phyloP scores from a whole-genome alignment of 768 basidiomycete species.

The Tricholoma hemisulphureum region DNA sequence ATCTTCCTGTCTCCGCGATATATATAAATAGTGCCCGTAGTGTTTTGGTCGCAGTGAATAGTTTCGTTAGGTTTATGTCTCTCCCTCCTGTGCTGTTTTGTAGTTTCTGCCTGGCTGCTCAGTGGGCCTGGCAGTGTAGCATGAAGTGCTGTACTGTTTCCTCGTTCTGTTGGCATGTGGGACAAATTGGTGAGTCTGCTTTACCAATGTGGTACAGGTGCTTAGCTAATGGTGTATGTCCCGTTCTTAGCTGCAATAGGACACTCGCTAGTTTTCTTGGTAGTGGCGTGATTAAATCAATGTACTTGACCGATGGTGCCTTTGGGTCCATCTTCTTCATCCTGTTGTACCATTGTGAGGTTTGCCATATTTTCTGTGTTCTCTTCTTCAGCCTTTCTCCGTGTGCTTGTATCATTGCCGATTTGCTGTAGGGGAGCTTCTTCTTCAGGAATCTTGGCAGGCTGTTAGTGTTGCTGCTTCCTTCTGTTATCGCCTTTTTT shows the following conservation, averaged over 20 bases:
- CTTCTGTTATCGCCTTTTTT: no score
- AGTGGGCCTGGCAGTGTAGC: no score
- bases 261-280: constrained; percentile 12
- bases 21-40: neutral
- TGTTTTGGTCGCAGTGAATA: neutral
- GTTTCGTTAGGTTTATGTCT: no score
- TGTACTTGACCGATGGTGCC: constrained; percentile 16
- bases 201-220: constrained; percentile 26
- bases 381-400: neutral
- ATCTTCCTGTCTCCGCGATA: neutral
- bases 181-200: constrained; percentile 16
- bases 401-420: constrained; percentile 5
- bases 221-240: no score
- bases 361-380: neutral
- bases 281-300: constrained; percentile 6
- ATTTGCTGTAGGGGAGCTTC: neutral
- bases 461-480: neutral
- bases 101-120: no score
- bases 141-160: no score
- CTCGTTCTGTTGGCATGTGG: no score
- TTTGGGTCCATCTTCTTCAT: no score
- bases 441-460: neutral
- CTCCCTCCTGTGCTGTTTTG: no score
- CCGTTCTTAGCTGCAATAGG: no score
- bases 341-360: neutral